These are phyloP conservation scores for Moesziomyces aphidis DNA, from an alignment of 1,284 basidiomycete genomes.

Conservation along the genomic window DNA sequence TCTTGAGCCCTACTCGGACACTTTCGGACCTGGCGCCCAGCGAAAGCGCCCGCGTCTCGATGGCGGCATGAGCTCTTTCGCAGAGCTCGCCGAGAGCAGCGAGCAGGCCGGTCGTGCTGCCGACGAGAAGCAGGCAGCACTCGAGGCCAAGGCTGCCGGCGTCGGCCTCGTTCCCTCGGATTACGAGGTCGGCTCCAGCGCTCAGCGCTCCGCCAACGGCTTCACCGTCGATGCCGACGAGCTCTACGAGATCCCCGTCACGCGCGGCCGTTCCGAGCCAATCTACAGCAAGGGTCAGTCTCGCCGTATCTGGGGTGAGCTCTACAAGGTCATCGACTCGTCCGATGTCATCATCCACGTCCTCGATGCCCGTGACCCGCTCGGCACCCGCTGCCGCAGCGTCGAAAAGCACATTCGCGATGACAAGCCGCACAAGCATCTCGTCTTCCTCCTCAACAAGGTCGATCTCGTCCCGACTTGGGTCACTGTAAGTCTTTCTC, in stretches of 20 bases:
- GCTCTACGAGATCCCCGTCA: conserved; percentile 63
- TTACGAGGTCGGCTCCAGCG: conserved; percentile 62
- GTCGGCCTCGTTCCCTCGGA: conserved; percentile 63
- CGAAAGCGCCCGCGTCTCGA: conserved; percentile 66
- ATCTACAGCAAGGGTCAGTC: conserved; percentile 67
- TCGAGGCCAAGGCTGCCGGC: conserved; percentile 57
- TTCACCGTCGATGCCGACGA: conserved; percentile 55
- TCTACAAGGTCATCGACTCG: conserved; percentile 99
- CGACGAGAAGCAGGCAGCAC: conserved; percentile 53
- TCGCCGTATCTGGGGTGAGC: conserved; percentile 89
- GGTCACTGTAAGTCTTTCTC: conserved; percentile 84
- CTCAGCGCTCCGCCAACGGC: conserved; percentile 55
- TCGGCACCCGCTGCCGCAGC: conserved; percentile 96
- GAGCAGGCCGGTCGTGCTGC: conserved; percentile 49
- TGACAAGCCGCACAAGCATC: conserved; percentile 97
- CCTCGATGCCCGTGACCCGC: conserved; percentile 92
- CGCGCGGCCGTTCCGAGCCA: conserved; percentile 64
- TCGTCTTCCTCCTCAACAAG: conserved; percentile 97
- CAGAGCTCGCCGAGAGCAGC: conserved; percentile 60
- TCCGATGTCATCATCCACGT: conserved; percentile 97
- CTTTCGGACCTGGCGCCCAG: conserved; percentile 66
- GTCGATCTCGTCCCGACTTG: conserved; percentile 98
- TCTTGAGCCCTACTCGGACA: conserved; percentile 63
- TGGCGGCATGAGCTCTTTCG: conserved; percentile 59
- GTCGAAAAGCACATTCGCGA: conserved; percentile 93